phyloP scores from a whole-genome alignment of 169 alveolate species.

The Plasmodium chabaudi region DNA sequence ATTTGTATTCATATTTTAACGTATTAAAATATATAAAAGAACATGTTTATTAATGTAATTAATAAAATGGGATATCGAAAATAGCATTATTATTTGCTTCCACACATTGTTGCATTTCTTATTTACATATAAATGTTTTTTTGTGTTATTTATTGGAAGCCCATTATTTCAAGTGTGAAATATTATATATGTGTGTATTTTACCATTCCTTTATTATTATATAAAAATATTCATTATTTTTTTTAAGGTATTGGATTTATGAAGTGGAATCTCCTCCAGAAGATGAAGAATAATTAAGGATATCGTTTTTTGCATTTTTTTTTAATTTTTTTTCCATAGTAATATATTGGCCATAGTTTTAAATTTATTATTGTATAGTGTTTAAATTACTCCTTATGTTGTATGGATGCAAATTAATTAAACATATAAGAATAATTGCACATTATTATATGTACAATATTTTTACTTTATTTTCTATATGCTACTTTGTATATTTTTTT shows the following conservation, averaged over 20 bases:
- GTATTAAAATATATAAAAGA: too few relatives aligned
- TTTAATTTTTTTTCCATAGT: constrained; percentile 1
- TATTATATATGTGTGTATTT: too few relatives aligned
- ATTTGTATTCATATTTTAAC: too few relatives aligned
- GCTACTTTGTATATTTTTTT: not conserved
- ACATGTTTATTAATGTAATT: too few relatives aligned
- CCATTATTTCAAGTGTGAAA: too few relatives aligned
- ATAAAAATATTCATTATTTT: not conserved
- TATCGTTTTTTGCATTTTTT: constrained; percentile 1
- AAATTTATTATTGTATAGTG: not conserved
- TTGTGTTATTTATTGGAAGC: too few relatives aligned
- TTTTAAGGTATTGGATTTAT: constrained; percentile 89
- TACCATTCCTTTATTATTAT: not conserved
- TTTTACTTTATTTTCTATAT: not conserved
- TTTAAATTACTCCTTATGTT: not conserved
- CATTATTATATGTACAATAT: constrained; percentile 5
- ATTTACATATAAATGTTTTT: too few relatives aligned
- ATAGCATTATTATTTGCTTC: too few relatives aligned
- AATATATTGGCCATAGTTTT: constrained; percentile 1
- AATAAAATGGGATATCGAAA: too few relatives aligned
- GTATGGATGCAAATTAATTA: not conserved
- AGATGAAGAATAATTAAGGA: constrained; percentile 64
- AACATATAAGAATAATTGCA: not conserved
- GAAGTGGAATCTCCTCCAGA: constrained; percentile 93
- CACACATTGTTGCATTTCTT: too few relatives aligned